These are phyloP conservation scores for Lentinula boryana DNA, from an alignment of 768 basidiomycete genomes.

Conservation along the genomic window DNA sequence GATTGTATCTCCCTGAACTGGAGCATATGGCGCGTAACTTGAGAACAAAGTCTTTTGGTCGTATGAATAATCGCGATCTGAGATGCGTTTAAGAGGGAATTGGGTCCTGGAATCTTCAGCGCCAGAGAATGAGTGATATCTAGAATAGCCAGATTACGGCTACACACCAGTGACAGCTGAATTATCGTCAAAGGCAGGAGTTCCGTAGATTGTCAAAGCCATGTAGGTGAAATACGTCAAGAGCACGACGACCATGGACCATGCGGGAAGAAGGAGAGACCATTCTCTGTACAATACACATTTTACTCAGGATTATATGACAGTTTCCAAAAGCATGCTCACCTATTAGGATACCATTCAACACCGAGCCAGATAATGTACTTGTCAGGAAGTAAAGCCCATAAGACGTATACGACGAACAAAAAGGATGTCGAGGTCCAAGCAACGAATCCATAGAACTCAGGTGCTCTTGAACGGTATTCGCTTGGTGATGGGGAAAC, in stretches of 20 bases:
- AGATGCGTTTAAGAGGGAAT: conserved; percentile 33
- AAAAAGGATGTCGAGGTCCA: conserved; percentile 72
- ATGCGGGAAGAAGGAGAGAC: conserved; percentile 78
- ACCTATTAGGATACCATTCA: conserved; percentile 88
- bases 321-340: conserved; percentile 12
- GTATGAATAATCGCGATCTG: conserved; percentile 20
- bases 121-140: not conserved
- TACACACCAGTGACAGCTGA: conserved; percentile 62
- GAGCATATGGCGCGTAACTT: conserved; percentile 40
- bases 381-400: conserved; percentile 75
- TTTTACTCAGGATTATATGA: not conserved
- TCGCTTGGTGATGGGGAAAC: conserved; percentile 34
- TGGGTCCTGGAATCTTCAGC: conserved; percentile 53
- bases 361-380: conserved; percentile 63
- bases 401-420: conserved; percentile 67
- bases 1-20: conserved; percentile 14
- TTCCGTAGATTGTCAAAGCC: conserved; percentile 63
- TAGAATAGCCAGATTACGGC: not conserved
- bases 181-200: conserved; percentile 61
- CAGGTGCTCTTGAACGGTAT: conserved; percentile 41
- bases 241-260: conserved; percentile 62
- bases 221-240: conserved; percentile 76
- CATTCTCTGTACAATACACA: conserved; percentile 56
- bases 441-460: conserved; percentile 89
- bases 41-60: not conserved